A percentile compares a stretch with the other conserved stretches of the same genome.
These are phyloP conservation scores for Ophiocordyceps camponoti-rufipedis DNA, from an alignment of 2,329 filamentous ascomycete genomes.

Conservation along the genomic window DNA sequence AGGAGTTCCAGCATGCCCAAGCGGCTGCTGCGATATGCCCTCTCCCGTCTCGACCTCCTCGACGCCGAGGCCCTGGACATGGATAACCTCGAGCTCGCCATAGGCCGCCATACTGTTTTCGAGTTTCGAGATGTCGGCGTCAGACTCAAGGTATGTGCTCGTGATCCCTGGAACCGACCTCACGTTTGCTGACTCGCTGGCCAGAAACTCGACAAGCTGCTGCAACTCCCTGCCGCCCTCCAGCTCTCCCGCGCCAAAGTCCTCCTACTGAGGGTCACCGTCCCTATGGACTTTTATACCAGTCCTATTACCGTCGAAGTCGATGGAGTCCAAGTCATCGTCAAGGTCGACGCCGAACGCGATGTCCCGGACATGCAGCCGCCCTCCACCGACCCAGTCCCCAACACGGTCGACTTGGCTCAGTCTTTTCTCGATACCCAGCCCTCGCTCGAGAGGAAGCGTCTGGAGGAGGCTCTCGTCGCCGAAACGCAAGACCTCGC, in stretches of 20 bases:
- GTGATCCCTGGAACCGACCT: background rate
- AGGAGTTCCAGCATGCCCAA: constrained; percentile 64
- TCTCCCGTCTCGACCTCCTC: constrained; percentile 69
- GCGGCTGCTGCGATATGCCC: constrained; percentile 69
- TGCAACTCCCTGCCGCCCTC: constrained; percentile 57
- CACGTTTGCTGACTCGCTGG: constrained; percentile 1
- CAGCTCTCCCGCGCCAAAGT: constrained; percentile 58
- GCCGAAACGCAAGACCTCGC: constrained; percentile 44
- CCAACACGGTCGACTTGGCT: constrained; percentile 54
- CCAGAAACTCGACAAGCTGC: constrained; percentile 60
- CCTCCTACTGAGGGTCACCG: constrained; percentile 56
- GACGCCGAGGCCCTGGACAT: constrained; percentile 76
- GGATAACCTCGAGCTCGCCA: constrained; percentile 67
- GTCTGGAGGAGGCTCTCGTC: constrained; percentile 50
- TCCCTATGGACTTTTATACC: constrained; percentile 76
- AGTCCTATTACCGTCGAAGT: constrained; percentile 70
- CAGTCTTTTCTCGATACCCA: constrained; percentile 63
- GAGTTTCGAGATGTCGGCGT: constrained; percentile 79
- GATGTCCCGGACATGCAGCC: constrained; percentile 23
- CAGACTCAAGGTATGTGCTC: constrained; percentile 44
- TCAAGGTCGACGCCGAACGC: constrained; percentile 27
- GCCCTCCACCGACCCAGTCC: constrained; percentile 25
- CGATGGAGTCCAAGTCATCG: constrained; percentile 58
- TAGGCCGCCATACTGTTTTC: constrained; percentile 65
- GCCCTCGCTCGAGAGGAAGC: constrained; percentile 42